Evolutionary conservation across 1,139 yeast genomes (phyloP), one percentile per base, ranked within the genome.

Genomic region (Geotrichum bryndzae): DNA sequence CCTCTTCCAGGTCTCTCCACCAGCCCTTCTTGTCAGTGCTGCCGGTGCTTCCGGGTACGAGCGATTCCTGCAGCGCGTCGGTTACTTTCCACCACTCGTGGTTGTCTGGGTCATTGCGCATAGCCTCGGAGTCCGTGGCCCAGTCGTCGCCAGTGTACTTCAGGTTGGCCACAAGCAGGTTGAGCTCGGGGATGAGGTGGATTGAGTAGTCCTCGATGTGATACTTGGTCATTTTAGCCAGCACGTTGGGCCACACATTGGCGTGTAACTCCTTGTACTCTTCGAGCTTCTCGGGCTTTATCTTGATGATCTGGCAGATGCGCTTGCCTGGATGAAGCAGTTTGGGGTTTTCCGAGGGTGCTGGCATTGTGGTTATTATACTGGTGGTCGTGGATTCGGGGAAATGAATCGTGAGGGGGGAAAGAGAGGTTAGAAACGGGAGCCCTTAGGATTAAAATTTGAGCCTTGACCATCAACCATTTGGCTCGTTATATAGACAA

Each of bases 171-270:
- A 76, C 74, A 22, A 76, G 65, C 52, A 76, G 57, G 45, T 68
- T 67, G 60, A 72, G 70, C 48, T 66, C 65, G 8, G 77, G 75
- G 29, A 73, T 58, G 60, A 75, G 75, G 62, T 73, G 73, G 61
- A 76, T 76, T 0, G 79, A 76, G 68, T 77, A 76, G 68, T 77
- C 79, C 62, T 75, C 78, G 56, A 76, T 73, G 62, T 75, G 76
- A 63, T 74, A 75, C 57, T 74, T 73, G 22, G 66, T 64, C 56
- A 76, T 66, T 61, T 71, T 73, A 23, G 63, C 70, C 18, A 73
- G 68, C 6, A 76, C 79, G 13, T 73, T 70, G 35, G 68, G 68
- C 68, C 73, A 71, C 15, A 73, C 72, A 6, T 69, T 62, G 31
- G 66, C 57, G 64, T 76, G 79, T 51, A 71, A 66, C 56, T 70